phyloP scores from a whole-genome alignment of 225 moss, liverwort and hornwort species.

The Marchantia polymorpha region DNA sequence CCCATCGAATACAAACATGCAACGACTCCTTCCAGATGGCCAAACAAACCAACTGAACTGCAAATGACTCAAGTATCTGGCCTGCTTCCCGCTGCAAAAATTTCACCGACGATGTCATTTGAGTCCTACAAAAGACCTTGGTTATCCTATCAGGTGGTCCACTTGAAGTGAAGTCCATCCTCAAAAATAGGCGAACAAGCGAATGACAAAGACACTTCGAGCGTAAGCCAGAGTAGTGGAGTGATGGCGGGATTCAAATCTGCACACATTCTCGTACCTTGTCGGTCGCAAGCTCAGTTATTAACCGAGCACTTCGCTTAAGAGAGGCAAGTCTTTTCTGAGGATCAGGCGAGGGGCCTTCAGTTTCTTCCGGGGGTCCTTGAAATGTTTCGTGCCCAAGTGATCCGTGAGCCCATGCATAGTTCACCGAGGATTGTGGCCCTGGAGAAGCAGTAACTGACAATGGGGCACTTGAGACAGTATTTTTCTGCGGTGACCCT shows the following conservation, averaged over 20 bases:
- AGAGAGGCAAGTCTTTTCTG: constrained; percentile 81
- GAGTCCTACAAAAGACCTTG: background rate
- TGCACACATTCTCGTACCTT: constrained; percentile 49
- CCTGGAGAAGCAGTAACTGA: constrained; percentile 42
- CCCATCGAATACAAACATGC: constrained; percentile 84
- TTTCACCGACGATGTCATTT: background rate
- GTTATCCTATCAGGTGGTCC: background rate
- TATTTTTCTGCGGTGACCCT: constrained; percentile 61
- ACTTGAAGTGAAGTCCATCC: background rate
- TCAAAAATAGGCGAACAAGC: background rate
- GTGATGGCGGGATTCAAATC: background rate
- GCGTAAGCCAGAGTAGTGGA: too few species aligned
- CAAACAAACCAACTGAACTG: constrained; percentile 82
- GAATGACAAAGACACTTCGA: too few species aligned
- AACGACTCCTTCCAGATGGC: constrained; percentile 96
- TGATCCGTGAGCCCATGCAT: constrained; percentile 43
- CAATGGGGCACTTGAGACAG: constrained; percentile 43
- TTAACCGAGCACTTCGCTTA: constrained; percentile 67
- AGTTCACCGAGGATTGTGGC: constrained; percentile 28
- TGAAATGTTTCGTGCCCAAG: constrained; percentile 37
- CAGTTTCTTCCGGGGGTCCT: constrained; percentile 35
- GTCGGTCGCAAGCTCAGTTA: constrained; percentile 74
- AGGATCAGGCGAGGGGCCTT: constrained; percentile 82
- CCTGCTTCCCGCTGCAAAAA: constrained; percentile 70
- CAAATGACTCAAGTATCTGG: constrained; percentile 77